A percentile compares a stretch with the other conserved stretches of the same genome.
These are phyloP conservation scores for Fusarium verticillioides DNA, from an alignment of 2,329 filamentous ascomycete genomes.

Conservation along the genomic window DNA sequence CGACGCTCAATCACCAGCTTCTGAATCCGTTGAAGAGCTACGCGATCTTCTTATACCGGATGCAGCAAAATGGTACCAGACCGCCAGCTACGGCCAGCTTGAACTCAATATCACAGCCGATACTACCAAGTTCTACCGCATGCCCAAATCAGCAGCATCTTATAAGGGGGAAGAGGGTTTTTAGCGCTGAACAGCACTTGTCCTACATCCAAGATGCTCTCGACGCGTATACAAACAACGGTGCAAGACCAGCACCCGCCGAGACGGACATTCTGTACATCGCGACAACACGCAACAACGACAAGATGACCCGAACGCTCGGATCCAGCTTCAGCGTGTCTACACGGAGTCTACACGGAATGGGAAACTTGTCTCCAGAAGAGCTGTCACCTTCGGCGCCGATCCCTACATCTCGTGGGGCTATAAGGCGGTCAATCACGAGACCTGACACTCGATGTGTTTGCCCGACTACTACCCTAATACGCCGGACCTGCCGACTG, in stretches of 20 bases:
- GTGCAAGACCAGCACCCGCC: not conserved
- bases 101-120: conserved; percentile 39
- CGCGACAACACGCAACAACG: conserved; percentile 14
- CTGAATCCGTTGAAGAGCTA: conserved; percentile 40
- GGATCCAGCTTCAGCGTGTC: conserved; percentile 13
- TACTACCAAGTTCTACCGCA: conserved; percentile 41
- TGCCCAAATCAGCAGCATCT: conserved; percentile 42
- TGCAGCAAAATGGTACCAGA: conserved; percentile 35
- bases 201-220: conserved; percentile 33
- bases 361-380: conserved; percentile 21
- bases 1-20: conserved; percentile 34
- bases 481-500: conserved; percentile 32
- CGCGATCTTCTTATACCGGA: conserved; percentile 24
- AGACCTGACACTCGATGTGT: conserved; percentile 53
- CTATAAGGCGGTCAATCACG: conserved; percentile 51
- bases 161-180: conserved; percentile 30
- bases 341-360: not conserved
- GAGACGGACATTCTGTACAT: conserved; percentile 30
- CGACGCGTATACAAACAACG: conserved; percentile 12
- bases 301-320: conserved; percentile 6
- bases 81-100: conserved; percentile 42
- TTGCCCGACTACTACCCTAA: conserved; percentile 52
- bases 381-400: conserved; percentile 47
- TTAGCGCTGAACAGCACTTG: conserved; percentile 5
- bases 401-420: conserved; percentile 49